These are phyloP conservation scores for Nakazawaea ernobii DNA, from an alignment of 805 yeast genomes.

Conservation along the genomic window DNA sequence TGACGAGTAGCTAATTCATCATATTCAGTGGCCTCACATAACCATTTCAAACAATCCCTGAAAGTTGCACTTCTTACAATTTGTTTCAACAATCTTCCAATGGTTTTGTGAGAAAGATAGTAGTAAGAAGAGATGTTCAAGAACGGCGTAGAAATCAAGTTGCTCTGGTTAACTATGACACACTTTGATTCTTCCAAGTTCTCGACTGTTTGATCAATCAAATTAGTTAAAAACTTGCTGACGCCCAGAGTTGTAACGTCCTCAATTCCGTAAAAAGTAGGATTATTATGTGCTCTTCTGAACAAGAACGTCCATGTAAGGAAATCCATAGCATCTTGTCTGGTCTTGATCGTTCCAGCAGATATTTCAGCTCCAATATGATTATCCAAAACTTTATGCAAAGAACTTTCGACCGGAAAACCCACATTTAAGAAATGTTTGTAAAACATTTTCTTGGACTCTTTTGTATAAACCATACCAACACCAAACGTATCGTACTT, in stretches of 20 bases:
- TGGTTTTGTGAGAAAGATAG: constrained; percentile 86
- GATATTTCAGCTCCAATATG: constrained; percentile 80
- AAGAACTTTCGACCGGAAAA: constrained; percentile 76
- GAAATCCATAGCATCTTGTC: constrained; percentile 71
- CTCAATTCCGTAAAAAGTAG: constrained; percentile 70
- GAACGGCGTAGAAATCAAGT: constrained; percentile 66
- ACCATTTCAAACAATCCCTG: constrained; percentile 56
- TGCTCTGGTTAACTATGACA: constrained; percentile 45
- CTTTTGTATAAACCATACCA: constrained; percentile 72
- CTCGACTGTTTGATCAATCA: constrained; percentile 65
- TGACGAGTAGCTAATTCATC: constrained; percentile 88
- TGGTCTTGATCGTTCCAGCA: constrained; percentile 56
- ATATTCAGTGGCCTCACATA: constrained; percentile 66
- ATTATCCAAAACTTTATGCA: constrained; percentile 71
- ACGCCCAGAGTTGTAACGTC: constrained; percentile 53
- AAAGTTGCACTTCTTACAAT: constrained; percentile 41
- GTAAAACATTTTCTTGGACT: constrained; percentile 67
- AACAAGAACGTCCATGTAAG: constrained; percentile 72
- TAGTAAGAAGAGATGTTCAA: constrained; percentile 85
- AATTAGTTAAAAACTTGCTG: constrained; percentile 48
- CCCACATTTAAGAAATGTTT: constrained; percentile 76
- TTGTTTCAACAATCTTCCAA: constrained; percentile 58
- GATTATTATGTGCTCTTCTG: constrained; percentile 71
- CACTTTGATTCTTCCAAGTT: constrained; percentile 72
- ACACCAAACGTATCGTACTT: constrained; percentile 75